phyloP scores from a whole-genome alignment of 306 rosid species.

The Fragaria vesca region DNA sequence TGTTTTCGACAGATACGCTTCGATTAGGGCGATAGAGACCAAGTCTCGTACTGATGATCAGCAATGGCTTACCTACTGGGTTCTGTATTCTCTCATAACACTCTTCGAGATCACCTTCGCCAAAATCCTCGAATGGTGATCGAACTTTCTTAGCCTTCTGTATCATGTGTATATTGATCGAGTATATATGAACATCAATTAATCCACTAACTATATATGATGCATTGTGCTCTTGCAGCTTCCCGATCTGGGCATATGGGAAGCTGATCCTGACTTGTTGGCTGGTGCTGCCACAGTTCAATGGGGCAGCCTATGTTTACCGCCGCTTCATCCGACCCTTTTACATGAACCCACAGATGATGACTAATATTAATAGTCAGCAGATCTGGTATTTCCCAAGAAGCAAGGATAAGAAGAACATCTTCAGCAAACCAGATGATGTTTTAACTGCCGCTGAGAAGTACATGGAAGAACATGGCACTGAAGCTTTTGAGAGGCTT shows the following conservation, averaged over 20 bases:
- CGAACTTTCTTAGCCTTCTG: too few species aligned
- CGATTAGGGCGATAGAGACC: conserved; percentile 84
- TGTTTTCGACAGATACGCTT: conserved; percentile 55
- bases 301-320: conserved; percentile 89
- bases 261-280: conserved; percentile 79
- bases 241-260: conserved; percentile 77
- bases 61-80: conserved; percentile 99
- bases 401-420: conserved; percentile 41
- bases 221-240: conserved; percentile 35
- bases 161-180: neutral
- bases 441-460: conserved; percentile 79
- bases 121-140: conserved; percentile 69
- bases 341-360: conserved; percentile 72
- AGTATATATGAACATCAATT: neutral
- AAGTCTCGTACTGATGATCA: conserved; percentile 71
- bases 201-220: neutral
- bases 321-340: conserved; percentile 66
- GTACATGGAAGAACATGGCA: conserved; percentile 71
- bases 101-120: conserved; percentile 93
- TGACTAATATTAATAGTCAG: neutral
- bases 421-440: conserved; percentile 64
- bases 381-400: conserved; percentile 80
- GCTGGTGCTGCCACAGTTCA: conserved; percentile 91
- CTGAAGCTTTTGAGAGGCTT: conserved; percentile 80
- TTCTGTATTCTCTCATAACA: conserved; percentile 78